These are phyloP conservation scores for Penicillium chermesinum DNA, from an alignment of 495 filamentous ascomycete species.

Conservation along the genomic window DNA sequence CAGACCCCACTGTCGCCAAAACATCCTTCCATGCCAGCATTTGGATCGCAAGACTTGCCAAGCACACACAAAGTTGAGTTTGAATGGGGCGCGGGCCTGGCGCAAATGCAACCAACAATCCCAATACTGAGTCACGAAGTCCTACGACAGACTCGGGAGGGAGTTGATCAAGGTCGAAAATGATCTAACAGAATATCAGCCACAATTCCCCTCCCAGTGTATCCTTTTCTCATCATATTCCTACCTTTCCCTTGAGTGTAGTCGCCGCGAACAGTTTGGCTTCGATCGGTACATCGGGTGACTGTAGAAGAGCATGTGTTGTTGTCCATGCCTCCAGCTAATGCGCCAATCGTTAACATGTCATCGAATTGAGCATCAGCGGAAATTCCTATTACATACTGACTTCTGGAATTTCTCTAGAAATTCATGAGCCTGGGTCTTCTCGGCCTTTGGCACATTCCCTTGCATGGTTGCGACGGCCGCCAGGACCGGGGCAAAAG, in stretches of 20 bases:
- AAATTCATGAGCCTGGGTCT: slow-evolving; percentile 83
- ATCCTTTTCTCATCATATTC: slow-evolving; percentile 4
- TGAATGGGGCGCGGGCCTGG: slow-evolving; percentile 85
- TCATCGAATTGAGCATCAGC: not conserved
- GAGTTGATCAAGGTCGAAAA: slow-evolving; percentile 81
- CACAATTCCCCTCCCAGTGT: not conserved
- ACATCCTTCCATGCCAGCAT: slow-evolving; percentile 97
- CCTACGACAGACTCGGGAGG: slow-evolving; percentile 65
- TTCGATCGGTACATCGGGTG: slow-evolving; percentile 64
- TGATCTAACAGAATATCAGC: slow-evolving; percentile 54
- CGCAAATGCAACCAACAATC: slow-evolving; percentile 70
- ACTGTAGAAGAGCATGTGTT: slow-evolving; percentile 79
- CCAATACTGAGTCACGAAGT: slow-evolving; percentile 76
- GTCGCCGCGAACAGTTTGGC: slow-evolving; percentile 94
- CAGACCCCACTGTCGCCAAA: slow-evolving; percentile 67
- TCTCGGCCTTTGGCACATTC: slow-evolving; percentile 74
- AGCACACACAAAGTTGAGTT: slow-evolving; percentile 89
- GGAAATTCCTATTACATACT: slow-evolving; percentile 51
- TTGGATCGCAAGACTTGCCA: slow-evolving; percentile 91
- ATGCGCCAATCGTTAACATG: not conserved
- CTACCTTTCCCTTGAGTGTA: slow-evolving; percentile 95
- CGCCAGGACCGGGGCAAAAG: slow-evolving; percentile 77
- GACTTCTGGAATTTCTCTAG: slow-evolving; percentile 98
- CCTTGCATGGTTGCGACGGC: slow-evolving; percentile 88
- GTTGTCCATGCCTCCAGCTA: slow-evolving; percentile 86